phyloP scores from a whole-genome alignment of 768 basidiomycete species.

The Xerocomus brunneocitrinus region DNA sequence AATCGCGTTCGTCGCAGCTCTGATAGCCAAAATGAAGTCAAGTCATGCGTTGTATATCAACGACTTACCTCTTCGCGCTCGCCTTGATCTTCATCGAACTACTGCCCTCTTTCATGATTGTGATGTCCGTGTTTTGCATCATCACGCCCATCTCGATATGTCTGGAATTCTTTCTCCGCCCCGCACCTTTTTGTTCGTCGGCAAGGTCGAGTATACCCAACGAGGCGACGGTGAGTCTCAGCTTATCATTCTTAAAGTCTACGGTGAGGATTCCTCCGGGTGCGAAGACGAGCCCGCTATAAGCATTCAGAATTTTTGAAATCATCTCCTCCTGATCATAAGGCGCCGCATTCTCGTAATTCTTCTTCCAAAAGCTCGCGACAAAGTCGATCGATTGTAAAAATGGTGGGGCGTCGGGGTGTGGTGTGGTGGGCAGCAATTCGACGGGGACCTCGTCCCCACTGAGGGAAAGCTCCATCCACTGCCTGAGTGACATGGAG shows the following conservation, averaged over 20 bases:
- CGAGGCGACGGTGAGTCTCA: constrained; percentile 66
- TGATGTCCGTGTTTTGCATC: constrained; percentile 91
- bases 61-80: constrained; percentile 78
- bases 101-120: constrained; percentile 76
- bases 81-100: constrained; percentile 88
- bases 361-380: constrained; percentile 56
- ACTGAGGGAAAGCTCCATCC: constrained; percentile 77
- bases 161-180: constrained; percentile 26
- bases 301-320: constrained; percentile 67
- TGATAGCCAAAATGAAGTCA: constrained; percentile 29
- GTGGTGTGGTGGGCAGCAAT: constrained; percentile 43
- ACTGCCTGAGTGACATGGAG: constrained; percentile 76
- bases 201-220: constrained; percentile 58
- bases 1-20: constrained; percentile 90
- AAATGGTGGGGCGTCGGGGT: constrained; percentile 55
- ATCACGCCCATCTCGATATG: constrained; percentile 59
- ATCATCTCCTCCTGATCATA: constrained; percentile 88
- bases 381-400: constrained; percentile 80
- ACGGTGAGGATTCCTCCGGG: constrained; percentile 70
- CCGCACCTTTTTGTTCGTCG: constrained; percentile 51
- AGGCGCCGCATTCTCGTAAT: constrained; percentile 55
- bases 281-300: constrained; percentile 66
- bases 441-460: constrained; percentile 78
- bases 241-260: constrained; percentile 82
- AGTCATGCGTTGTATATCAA: not conserved